Percentiles rank a stretch among this genome's conserved stretches.
These are phyloP conservation scores for sorghum (Sorghum bicolor) DNA, from an alignment of 176 grass and related monocot genomes.

Conservation along the genomic window DNA sequence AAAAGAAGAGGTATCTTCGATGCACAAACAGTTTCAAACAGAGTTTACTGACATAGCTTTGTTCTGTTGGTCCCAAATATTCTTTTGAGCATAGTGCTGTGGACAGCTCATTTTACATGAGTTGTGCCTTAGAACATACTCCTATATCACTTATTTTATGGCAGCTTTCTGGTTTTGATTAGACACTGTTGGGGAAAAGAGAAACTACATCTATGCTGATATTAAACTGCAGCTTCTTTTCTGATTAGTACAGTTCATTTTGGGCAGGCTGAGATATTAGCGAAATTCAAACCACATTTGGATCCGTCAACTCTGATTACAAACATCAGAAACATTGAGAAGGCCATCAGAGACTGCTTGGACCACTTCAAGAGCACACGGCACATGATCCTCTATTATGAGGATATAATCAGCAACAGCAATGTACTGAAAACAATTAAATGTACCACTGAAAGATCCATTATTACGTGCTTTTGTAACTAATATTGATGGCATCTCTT, in stretches of 20 bases:
- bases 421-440: slow-evolving; percentile 41
- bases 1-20: slow-evolving; percentile 64
- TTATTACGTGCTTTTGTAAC: neutral
- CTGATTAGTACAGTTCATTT: slow-evolving; percentile 26
- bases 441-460: neutral
- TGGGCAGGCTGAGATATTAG: slow-evolving; percentile 77
- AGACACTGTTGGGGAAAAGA: neutral
- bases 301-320: slow-evolving; percentile 53
- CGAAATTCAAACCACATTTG: slow-evolving; percentile 80
- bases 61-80: neutral
- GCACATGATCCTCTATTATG: slow-evolving; percentile 76
- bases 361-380: slow-evolving; percentile 53
- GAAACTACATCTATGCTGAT: neutral
- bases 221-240: neutral
- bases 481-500: neutral
- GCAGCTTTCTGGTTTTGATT: neutral
- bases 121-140: neutral
- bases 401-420: slow-evolving; percentile 64
- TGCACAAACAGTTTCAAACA: neutral
- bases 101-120: neutral
- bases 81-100: neutral
- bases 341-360: slow-evolving; percentile 61
- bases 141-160: neutral
- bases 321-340: slow-evolving; percentile 58
- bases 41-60: neutral